Base-by-base conservation (phyloP, 805 yeast species). In the Candida dendrica region DNA sequence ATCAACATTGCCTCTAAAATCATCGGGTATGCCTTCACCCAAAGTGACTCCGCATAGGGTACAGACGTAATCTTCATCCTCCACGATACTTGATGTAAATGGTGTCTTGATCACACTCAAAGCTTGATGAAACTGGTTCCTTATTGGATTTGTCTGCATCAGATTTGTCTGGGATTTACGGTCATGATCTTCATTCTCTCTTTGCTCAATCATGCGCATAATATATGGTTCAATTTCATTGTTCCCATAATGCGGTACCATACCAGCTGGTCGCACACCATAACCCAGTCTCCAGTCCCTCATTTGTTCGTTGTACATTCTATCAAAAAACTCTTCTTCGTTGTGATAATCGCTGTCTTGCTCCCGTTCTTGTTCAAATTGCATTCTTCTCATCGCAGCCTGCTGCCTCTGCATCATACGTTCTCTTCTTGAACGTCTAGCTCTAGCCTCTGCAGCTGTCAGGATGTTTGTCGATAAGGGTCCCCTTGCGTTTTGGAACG, bases 1-100 rank as follows among this genome's bases (percentile, higher is more conserved):
- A 27, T 40, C 17, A 20, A 34, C 8, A 45, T 59, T 37, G 42
- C 75, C 66, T 37, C 54, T 53, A 47, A 72, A 76, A 15, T 68
- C 75, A 1, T 55, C 64, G 0, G 88, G 84, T 5, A 84, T 74
- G 0, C 95, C 95, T 38, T 69, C 75, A 3, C 93, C 93, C n/a
- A 88, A 62, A 3, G 66, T 72, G 0, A 76, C 72, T 1, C 88
- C 90, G 64, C 96, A 88, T 22, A 83, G 60, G 27, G 74, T 74
- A 63, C 96, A 81, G 1, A 71, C 65, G 3, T 73, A 68, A 10
- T 66, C 60, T 29, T 65, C 63, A n/a, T 48, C 58, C 14, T 59
- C 55, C 0, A 64, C 58, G 24, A 69, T 56, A 3, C 58, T 59
- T 1, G 45, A 29, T 0, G 59, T 47, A 24, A 24, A 56, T 10